phyloP scores from a whole-genome alignment of 164 flowering plant genomes.

The Houttuynia cordata region DNA sequence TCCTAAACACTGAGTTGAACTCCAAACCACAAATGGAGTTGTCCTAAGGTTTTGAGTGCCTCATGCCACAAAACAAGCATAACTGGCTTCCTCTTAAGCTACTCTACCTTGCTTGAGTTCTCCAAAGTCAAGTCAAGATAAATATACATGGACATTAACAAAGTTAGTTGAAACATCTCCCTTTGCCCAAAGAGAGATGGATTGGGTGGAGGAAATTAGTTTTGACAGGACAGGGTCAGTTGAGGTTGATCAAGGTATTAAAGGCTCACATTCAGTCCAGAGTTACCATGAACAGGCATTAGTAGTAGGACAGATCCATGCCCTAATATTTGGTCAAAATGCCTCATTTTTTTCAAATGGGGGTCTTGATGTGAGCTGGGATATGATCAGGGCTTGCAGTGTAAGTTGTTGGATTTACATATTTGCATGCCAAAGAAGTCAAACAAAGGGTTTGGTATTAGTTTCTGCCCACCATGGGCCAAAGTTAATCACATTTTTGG shows the following conservation, averaged over 20 bases:
- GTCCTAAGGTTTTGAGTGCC: conserved; percentile 2
- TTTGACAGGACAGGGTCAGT: neutral
- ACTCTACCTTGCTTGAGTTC: conserved; percentile 7
- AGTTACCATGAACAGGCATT: neutral
- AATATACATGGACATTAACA: conserved; percentile 3
- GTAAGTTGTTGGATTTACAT: conserved; percentile 1
- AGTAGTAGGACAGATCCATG: neutral
- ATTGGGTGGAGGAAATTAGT: conserved; percentile 1
- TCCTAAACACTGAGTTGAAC: neutral
- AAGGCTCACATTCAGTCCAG: conserved; percentile 1
- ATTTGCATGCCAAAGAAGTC: neutral
- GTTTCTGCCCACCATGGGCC: neutral
- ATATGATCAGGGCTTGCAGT: conserved; percentile 2
- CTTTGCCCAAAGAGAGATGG: conserved; percentile 8
- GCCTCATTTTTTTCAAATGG: neutral
- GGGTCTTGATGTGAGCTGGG: neutral
- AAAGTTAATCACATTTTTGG: neutral
- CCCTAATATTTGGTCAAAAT: conserved; percentile 1
- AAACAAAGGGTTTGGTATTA: neutral
- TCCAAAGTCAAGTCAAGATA: conserved; percentile 8
- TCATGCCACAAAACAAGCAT: conserved; percentile 15
- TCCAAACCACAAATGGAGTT: conserved; percentile 11
- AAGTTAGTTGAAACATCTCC: neutral
- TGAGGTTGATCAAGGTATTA: neutral
- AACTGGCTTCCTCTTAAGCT: conserved; percentile 1